Base-by-base conservation (phyloP, 306 rosid genomes). In the Styphnolobium japonicum region DNA sequence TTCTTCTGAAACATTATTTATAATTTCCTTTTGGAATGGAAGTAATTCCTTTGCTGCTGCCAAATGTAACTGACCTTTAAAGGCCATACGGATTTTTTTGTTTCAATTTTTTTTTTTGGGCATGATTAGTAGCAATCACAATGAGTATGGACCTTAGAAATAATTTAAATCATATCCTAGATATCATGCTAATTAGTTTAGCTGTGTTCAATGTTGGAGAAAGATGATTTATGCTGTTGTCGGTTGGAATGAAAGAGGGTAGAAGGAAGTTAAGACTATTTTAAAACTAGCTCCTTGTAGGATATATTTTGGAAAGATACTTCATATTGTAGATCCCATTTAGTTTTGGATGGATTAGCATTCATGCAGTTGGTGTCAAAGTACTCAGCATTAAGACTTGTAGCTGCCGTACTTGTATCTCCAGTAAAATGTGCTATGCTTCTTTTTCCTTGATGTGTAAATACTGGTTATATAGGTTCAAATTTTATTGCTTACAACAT, bases 21-120 rank as follows among this genome's bases (percentile, higher is more conserved):
- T 52, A 15, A n/a, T 72, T 61, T 9, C 27, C 57, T 12, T 45
- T 78, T 39, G n/a, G 5, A 56, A 43, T 9, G 21, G 57, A 42
- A 70, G 33, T 5, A 29, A 74, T 57, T 69, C 15, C 56, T 46
- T 69, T 67, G 21, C 46, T 77, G 65, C 37, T 77, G 40, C 48
- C 40, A 42, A 60, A 67, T 25, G 29, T 23, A 51, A 66, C 40
- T 78, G 36, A 23, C 63, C 16, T 31, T 33, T 45, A 14, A 37
- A 42, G 39, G 53, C 39, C 64, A 18, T 53, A 51, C 40, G 21
- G 15, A 34, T 10, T 70, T 62, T 4, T 15, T 39, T 45, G 55
- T 42, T 23, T 51, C 16, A 40, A 19, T 60, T 52, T 29, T 6
- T 33, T 29, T 31, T 21, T 52, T 52, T 66, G 53, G 1, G 25